phyloP scores from a whole-genome alignment of 768 basidiomycete genomes.

The Boletus rufocinnamomeus region DNA sequence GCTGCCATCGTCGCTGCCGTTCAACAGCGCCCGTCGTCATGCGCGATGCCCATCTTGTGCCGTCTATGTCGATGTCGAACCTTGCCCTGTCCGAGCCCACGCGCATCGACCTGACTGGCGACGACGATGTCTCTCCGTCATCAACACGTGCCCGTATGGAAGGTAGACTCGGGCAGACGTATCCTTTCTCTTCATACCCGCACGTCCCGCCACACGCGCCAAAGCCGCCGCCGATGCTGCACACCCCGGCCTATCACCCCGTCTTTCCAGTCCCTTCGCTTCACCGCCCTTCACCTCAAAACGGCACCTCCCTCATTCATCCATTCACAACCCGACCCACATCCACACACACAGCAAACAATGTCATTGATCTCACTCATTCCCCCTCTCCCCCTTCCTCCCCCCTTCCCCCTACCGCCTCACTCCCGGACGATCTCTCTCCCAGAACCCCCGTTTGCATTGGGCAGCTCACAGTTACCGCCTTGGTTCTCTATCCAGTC shows the following conservation, averaged over 20 bases:
- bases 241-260: constrained; percentile 45
- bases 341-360: constrained; percentile 39
- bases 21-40: constrained; percentile 18
- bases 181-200: constrained; percentile 27
- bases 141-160: constrained; percentile 35
- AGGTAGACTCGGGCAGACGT: constrained; percentile 41
- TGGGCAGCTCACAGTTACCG: constrained; percentile 79
- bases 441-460: constrained; percentile 89
- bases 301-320: constrained; percentile 26
- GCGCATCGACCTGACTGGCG: constrained; percentile 71
- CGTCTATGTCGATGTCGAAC: constrained; percentile 39
- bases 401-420: constrained; percentile 28
- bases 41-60: constrained; percentile 31
- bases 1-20: constrained; percentile 1
- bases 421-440: constrained; percentile 59
- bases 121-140: constrained; percentile 54
- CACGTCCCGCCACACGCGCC: constrained; percentile 30
- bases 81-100: constrained; percentile 44
- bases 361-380: constrained; percentile 75
- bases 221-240: constrained; percentile 24
- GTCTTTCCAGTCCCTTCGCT: constrained; percentile 50
- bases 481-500: constrained; percentile 82
- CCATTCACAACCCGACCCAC: constrained; percentile 21
- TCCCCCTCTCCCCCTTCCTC: constrained; percentile 58
- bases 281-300: constrained; percentile 27